Base-by-base conservation (phyloP, 768 basidiomycete species). In the Kondoa malvinella region DNA sequence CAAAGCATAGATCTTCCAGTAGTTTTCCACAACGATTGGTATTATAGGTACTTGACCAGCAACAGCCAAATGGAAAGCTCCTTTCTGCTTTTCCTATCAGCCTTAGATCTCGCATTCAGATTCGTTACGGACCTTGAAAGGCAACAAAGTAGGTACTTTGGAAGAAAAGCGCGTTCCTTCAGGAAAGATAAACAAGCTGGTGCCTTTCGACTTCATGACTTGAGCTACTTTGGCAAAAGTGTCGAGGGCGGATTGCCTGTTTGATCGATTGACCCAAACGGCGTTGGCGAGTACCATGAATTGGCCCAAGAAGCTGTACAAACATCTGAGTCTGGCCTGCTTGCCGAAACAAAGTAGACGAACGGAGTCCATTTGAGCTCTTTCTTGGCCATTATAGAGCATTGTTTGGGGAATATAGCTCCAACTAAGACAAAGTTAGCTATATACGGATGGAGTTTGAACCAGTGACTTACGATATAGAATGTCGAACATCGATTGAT, bases 41-140 rank as follows among this genome's bases (percentile, higher is more conserved):
- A 89, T 83, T 74, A 99, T 86, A 3, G 95, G 94, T 59, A 97
- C 82, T 32, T 71, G 87, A 85, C 89, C 85, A 77, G 92, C 86
- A 29, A 97, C 82, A 31, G 95, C 95, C 63, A 96, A 82, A 76
- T 97, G 92, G 81, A 97, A 97, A 1, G 91, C 92, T 56, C 95
- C 95, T 77, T 96, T 99, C 81, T 63, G 61, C 25, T 14, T 8
- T 25, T 14, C 58, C 8, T 14, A 59, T 8, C 30, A 14, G 4
- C 8, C 4, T 31, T 25, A 25, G 25, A 59, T 32, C 21, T 30
- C 61, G 31, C n/a, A 16, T 27, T 14, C 29, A 3, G 27, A 27
- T 31, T 31, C 16, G n/a, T 31, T 3, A 12, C 15, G 14, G 32
- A 17, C 61, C 61, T 99, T 99, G 81, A 99, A 86, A 1, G 89